Conservation (phyloP, 2,329 filamentous ascomycete genomes). For the Aspergillus pseudoviridinutans region DNA sequence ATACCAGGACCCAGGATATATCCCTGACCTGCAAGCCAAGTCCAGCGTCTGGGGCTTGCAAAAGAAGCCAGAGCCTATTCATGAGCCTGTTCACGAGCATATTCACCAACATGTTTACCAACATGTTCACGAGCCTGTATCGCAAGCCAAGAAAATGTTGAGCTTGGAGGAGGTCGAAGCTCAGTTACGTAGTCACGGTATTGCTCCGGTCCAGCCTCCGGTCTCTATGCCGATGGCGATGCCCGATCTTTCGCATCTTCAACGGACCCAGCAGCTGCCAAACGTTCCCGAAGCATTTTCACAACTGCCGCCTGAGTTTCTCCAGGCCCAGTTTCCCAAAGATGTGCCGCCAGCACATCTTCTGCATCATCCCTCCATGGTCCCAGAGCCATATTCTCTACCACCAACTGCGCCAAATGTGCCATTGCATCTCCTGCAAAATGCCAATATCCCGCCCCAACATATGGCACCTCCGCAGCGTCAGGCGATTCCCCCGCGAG, state of each 20-base stretch:
- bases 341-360: conserved; percentile 34
- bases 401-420: conserved; percentile 45
- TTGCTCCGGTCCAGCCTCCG: conserved; percentile 23
- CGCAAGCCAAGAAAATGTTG: conserved; percentile 73
- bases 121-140: conserved; percentile 16
- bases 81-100: conserved; percentile 6
- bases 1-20: conserved; percentile 77
- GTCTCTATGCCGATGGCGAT: conserved; percentile 26
- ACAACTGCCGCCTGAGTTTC: conserved; percentile 43
- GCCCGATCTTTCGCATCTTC: conserved; percentile 29
- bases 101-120: conserved; percentile 7
- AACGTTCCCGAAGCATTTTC: conserved; percentile 28
- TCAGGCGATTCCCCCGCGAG: conserved; percentile 34
- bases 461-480: conserved; percentile 34
- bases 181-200: conserved; percentile 70
- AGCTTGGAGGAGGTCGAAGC: conserved; percentile 96
- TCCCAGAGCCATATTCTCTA: conserved; percentile 40
- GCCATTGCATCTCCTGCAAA: conserved; percentile 75
- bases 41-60: conserved; percentile 83
- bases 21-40: conserved; percentile 88
- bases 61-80: conserved; percentile 30
- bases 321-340: conserved; percentile 41
- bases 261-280: conserved; percentile 28
- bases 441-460: conserved; percentile 62
- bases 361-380: conserved; percentile 36